Evolutionary conservation across 1,284 basidiomycete genomes (phyloP), one percentile per base, ranked within the genome.

Genomic region (Rhodotorula sp.): DNA sequence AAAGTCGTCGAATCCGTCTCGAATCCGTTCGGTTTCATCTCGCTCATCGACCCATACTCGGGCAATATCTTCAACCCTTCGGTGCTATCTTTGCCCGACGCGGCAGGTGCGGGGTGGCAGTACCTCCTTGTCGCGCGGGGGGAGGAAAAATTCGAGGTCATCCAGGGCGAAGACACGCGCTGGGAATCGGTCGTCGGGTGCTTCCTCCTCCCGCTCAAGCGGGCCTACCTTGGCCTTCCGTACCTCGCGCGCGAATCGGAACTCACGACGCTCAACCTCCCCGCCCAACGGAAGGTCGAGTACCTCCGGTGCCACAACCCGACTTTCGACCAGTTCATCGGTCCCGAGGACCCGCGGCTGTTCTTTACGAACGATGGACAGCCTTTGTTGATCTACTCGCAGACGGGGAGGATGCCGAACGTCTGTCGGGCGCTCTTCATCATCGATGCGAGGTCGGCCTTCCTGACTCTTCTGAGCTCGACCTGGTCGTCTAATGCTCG

Each of bases 11-110:
- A 70, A 53, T 56, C 59, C n/a, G 59, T 65, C 46, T 46, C 59
- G 13, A 73, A 73, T 46, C 71, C 71, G 20, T 73, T 65, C 51
- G 71, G 71, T 13, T 73, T 65, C 54, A 71, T 73, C 32, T 62
- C 54, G 56, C 44, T 71, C 4, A 59, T 73, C 52, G 71, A 73
- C 62, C 71, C 71, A 5, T 68, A 70, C 47, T 54, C 64, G 2
- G 71, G 67, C 32, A 64, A 62, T 7, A 59, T 71, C 5, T 73
- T 71, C 51, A 71, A 71, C 36, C 71, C 71, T 4, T 59, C 59
- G 2, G 34, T 73, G 1, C 62, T 73, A n/a, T 55, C 63, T 3
- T 47, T 73, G 4, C 71, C 71, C 1, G 68, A 70, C 17, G 49
- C 59, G 19, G 66, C 46, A 6, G 71, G 71, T 2, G 30, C 39